Evolutionary conservation across 75 land plant genomes (phyloP).

Genomic region (Selaginella tamariscina): DNA sequence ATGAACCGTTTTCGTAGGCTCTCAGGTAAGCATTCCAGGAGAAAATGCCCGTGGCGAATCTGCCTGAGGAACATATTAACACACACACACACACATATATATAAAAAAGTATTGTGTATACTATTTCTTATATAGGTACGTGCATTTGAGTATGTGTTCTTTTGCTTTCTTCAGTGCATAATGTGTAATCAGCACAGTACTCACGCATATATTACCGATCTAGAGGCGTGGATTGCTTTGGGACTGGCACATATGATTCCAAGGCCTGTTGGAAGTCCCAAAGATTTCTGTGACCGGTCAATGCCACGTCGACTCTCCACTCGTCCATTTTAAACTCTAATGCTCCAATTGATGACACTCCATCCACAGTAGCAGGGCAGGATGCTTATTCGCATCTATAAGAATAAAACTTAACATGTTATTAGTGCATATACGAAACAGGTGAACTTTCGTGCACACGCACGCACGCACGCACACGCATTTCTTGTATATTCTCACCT

Average conservation of each 20-base stretch:
- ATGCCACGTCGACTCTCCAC: slow-evolving; percentile 5
- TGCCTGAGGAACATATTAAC: no score
- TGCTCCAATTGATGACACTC: slow-evolving; percentile 13
- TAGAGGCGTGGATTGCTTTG: slow-evolving; percentile 2
- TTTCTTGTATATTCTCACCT: neutral
- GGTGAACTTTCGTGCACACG: neutral
- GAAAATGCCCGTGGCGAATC: neutral
- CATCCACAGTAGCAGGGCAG: slow-evolving; percentile 8
- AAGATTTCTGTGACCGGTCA: slow-evolving; percentile 10
- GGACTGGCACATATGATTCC: slow-evolving; percentile 11
- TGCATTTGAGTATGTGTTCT: no score
- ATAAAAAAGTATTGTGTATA: no score
- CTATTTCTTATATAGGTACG: no score
- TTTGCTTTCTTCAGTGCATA: no score
- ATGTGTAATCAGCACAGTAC: no score
- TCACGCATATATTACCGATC: no score
- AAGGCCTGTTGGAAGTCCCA: slow-evolving; percentile 7
- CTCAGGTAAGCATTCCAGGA: neutral
- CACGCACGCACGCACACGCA: no score
- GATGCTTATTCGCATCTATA: slow-evolving; percentile 1
- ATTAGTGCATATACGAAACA: neutral
- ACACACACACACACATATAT: no score
- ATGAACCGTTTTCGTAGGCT: neutral
- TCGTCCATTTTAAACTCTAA: slow-evolving; percentile 4
- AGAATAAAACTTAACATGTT: neutral